Evolutionary conservation across 768 basidiomycete genomes (phyloP), one percentile per base, ranked within the genome.

Genomic region (Xerocomus spinulosus): DNA sequence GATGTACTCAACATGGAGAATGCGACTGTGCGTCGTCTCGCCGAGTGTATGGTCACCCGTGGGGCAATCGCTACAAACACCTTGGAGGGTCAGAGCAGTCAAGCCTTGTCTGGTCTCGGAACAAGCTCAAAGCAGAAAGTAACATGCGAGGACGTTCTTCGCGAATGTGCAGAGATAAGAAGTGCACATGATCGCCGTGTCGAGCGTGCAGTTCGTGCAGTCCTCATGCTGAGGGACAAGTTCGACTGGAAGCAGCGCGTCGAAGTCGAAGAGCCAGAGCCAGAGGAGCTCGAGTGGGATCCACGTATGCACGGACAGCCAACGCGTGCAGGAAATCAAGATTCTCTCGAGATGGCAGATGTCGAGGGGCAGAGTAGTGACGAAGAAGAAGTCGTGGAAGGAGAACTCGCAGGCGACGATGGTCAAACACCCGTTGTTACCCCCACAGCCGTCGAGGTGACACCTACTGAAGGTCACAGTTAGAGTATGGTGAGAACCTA

Each of bases 161-260:
- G 63, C 18, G 87, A 87, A 59, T 87, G 85, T 57, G 75, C 72
- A 1, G 77, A 81, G 51, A 82, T 91, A 34, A 73, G 80, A 18
- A 70, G 70, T 9, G 85, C 81, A 20, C 89, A 92, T 55, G 89
- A 92, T 64, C 72, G 70, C 38, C 77, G 87, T 5, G 84, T 85
- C 3, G 87, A 89, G 50, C 74, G 89, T 10, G 89, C 88, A 0
- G 76, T 85, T n/a, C 73, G 83, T 35, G 89, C 90, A 0, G 88
- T 92, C 9, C 74, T 73, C 32, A 83, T 92, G 78, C 69, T 92
- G 8, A 70, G 77, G 49, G 89, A 92, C 47, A 85, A 80, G 64
- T 91, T 83, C 61, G 87, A 91, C 39, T 89, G 87, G 85, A 83
- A 82, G 62, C 79, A 81, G 54, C 74, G 89, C n/a, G 84, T 91